Evolutionary conservation across 352 stramenopile genomes (phyloP), one percentile per base, ranked within the genome.

Genomic region (Phytophthora palmivora): DNA sequence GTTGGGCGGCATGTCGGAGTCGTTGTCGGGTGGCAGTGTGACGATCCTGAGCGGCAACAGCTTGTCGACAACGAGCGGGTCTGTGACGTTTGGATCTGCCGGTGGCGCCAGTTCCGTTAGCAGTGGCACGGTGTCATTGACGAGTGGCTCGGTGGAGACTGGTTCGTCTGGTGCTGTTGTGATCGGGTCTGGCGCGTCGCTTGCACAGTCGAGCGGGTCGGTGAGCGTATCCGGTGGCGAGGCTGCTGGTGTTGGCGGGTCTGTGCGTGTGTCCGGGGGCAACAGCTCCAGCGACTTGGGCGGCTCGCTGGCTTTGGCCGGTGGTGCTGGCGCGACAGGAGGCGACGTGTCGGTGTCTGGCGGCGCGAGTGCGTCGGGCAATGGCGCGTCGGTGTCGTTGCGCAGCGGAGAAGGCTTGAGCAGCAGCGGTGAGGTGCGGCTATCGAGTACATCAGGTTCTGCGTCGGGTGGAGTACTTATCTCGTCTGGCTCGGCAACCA

Each of bases 11-110:
- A 32, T 36, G 22, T 73, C 64, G 36, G 47, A 45, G 8, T 55
- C 63, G 26, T 56, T 65, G 43, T 65, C 58, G 4, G 64, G 64
- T 18, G 59, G 58, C 22, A 67, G 47, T 22, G 53, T 72, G 28
- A 61, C 55, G 32, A 54, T 58, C 48, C 8, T 64, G 50, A 68
- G 53, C 32, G 59, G 64, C 11, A 48, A 55, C 6, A 18, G 58
- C 7, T 33, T 60, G 34, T 42, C 64, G 30, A 34, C 51, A 2
- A 19, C 21, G 34, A 71, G 57, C 32, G 63, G 45, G 21, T 58
- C 53, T 18, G 52, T 70, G 52, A 57, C 44, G 59, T 7, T 69
- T 5, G 38, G 33, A 21, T 67, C 63, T 32, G 6, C 45, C 6
- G 39, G 44, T 33, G 41, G 54, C 28, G 41, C 21, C 3, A 56